A percentile compares a stretch with the other conserved stretches of the same genome.
These are phyloP conservation scores for Sporothrix inflata DNA, from an alignment of 2,329 filamentous ascomycete species.

Conservation along the genomic window DNA sequence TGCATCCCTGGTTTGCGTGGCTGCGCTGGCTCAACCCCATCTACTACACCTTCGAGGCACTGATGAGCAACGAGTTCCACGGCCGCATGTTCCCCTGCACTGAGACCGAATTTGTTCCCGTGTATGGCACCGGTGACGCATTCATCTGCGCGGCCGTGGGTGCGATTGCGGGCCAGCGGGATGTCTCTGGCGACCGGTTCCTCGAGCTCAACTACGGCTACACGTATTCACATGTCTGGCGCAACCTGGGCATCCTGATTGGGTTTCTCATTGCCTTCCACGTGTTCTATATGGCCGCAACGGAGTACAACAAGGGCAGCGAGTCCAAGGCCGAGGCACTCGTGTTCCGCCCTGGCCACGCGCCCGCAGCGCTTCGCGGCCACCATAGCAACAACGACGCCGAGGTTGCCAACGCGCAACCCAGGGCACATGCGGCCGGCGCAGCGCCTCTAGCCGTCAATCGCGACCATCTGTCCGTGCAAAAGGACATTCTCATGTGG, in stretches of 20 bases:
- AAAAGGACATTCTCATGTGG: conserved; percentile 73
- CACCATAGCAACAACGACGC: neutral
- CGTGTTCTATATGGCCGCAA: conserved; percentile 61
- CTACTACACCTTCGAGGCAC: conserved; percentile 75
- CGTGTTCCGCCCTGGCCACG: conserved; percentile 7
- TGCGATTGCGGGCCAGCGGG: conserved; percentile 53
- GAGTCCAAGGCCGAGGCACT: conserved; percentile 4
- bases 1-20: conserved; percentile 81
- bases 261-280: conserved; percentile 66
- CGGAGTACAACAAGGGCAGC: conserved; percentile 58
- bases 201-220: conserved; percentile 56
- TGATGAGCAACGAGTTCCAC: conserved; percentile 80
- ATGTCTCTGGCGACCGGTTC: conserved; percentile 56
- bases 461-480: neutral
- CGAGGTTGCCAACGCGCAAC: conserved; percentile 20
- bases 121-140: conserved; percentile 45
- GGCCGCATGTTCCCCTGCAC: conserved; percentile 60
- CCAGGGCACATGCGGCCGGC: conserved; percentile 27
- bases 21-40: conserved; percentile 80
- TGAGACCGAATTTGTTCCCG: conserved; percentile 48
- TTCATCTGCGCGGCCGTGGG: conserved; percentile 63
- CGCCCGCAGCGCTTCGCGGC: neutral
- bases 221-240: conserved; percentile 63
- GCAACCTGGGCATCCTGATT: conserved; percentile 70
- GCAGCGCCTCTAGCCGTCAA: neutral